These are phyloP conservation scores for Pestalotiopsis fici DNA, from an alignment of 2,329 filamentous ascomycete species.

Conservation along the genomic window DNA sequence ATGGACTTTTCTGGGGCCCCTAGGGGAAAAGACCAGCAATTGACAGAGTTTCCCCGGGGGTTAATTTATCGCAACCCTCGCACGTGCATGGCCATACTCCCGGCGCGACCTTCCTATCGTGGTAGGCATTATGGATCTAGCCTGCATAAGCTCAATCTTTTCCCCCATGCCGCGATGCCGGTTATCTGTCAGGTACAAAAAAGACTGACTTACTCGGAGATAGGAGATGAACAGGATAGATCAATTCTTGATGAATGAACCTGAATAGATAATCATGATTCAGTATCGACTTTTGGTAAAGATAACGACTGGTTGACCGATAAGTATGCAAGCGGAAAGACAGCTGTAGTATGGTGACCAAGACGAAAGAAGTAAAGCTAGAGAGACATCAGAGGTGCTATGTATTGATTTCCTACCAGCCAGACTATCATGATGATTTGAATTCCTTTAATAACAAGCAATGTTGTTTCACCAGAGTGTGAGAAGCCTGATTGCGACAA, in stretches of 20 bases:
- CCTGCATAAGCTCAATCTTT: slow-evolving; percentile 1
- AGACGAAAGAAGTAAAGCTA: too few relatives aligned
- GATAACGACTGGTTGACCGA: too few relatives aligned
- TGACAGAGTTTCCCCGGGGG: background rate
- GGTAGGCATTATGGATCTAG: slow-evolving; percentile 4
- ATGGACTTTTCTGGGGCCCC: background rate
- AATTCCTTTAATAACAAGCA: too few relatives aligned
- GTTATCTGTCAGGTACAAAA: slow-evolving; percentile 6
- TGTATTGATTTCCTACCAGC: too few relatives aligned
- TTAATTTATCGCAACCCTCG: background rate
- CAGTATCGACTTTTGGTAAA: background rate
- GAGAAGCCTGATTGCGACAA: too few relatives aligned
- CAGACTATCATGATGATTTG: too few relatives aligned
- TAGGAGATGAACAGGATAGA: background rate
- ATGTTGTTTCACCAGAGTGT: too few relatives aligned
- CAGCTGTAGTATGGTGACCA: too few relatives aligned
- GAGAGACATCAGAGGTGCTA: too few relatives aligned
- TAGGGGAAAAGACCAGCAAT: background rate
- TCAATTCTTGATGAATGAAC: background rate
- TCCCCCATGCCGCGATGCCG: background rate
- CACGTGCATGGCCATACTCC: background rate
- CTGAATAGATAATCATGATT: background rate
- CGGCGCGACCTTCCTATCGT: background rate
- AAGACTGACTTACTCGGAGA: background rate
- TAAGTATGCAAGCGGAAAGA: too few relatives aligned